A percentile compares a stretch with the other conserved stretches of the same genome.
These are phyloP conservation scores for Yueomyces sinensis DNA, from an alignment of 805 yeast species.

Conservation along the genomic window DNA sequence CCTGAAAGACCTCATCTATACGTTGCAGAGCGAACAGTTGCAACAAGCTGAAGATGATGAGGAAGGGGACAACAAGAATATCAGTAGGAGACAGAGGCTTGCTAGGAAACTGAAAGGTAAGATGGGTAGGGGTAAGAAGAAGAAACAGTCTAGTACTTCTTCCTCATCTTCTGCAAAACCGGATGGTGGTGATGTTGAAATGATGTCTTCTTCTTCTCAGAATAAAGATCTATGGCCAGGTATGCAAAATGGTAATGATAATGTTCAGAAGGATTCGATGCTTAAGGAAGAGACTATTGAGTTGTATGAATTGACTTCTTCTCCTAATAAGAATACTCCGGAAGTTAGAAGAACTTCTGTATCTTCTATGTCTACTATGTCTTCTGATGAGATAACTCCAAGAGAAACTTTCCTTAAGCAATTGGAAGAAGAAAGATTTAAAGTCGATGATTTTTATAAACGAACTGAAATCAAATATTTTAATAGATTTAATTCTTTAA, in stretches of 20 bases:
- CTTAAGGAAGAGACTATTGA: constrained; percentile 14
- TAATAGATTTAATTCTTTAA: constrained; percentile 31
- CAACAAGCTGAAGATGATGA: constrained; percentile 3
- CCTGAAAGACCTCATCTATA: constrained; percentile 43
- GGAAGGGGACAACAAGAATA: too few relatives aligned
- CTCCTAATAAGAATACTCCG: not conserved
- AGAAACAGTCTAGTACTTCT: not conserved
- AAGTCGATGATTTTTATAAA: constrained; percentile 40
- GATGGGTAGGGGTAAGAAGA: constrained; percentile 2
- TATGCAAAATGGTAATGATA: not conserved
- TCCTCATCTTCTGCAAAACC: not conserved
- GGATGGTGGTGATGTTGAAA: not conserved
- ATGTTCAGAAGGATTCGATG: not conserved
- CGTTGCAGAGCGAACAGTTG: constrained; percentile 32
- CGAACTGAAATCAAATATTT: constrained; percentile 34
- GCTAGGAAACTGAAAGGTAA: constrained; percentile 8
- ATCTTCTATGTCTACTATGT: not conserved
- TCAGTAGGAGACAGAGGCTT: constrained; percentile 1
- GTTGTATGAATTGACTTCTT: constrained; percentile 9
- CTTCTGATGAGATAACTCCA: constrained; percentile 4
- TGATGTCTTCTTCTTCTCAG: not conserved
- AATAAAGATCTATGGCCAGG: not conserved
- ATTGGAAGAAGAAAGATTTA: constrained; percentile 34
- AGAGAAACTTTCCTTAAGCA: constrained; percentile 32
- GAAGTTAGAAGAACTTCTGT: not conserved